Percentiles rank a stretch among this genome's conserved stretches.
These are phyloP conservation scores for Tylopilus felleus DNA, from an alignment of 768 basidiomycete genomes.

Conservation along the genomic window DNA sequence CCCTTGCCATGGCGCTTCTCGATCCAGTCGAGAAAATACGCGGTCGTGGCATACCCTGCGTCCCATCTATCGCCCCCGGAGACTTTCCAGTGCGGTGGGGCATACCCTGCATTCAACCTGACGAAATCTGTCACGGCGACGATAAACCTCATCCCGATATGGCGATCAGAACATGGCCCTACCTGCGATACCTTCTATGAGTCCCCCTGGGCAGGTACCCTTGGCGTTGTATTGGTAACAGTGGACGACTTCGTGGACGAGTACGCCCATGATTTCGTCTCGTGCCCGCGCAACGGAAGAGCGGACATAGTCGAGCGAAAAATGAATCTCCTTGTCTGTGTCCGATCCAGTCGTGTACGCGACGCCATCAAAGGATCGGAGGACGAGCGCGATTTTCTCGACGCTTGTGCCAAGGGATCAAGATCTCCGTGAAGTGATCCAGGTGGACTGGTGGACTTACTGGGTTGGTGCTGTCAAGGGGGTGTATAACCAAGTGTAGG, in stretches of 20 bases:
- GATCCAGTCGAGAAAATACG: constrained; percentile 70
- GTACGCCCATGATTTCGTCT: constrained; percentile 68
- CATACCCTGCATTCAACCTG: constrained; percentile 53
- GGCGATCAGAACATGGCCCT: constrained; percentile 9
- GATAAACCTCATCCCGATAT: not conserved
- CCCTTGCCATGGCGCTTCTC: constrained; percentile 52
- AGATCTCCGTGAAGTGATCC: not conserved
- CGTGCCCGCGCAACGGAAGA: constrained; percentile 38
- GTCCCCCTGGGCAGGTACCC: constrained; percentile 60
- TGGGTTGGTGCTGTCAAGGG: constrained; percentile 43
- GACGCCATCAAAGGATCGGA: constrained; percentile 65
- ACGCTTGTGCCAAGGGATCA: constrained; percentile 38
- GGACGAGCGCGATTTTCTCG: constrained; percentile 50
- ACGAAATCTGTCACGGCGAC: constrained; percentile 55
- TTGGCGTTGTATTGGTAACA: constrained; percentile 69
- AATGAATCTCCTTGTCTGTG: constrained; percentile 70
- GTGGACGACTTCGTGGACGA: constrained; percentile 76
- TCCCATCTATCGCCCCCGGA: constrained; percentile 58
- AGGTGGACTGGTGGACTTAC: constrained; percentile 33
- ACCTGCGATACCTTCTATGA: constrained; percentile 83
- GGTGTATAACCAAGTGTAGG: constrained; percentile 43
- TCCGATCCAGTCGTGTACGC: constrained; percentile 60
- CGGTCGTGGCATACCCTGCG: constrained; percentile 71
- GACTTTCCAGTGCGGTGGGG: constrained; percentile 69
- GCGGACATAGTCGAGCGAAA: constrained; percentile 64